A percentile compares a stretch with the other conserved stretches of the same genome.
These are phyloP conservation scores for Jaltomata sinuosa DNA, from an alignment of 257 asterid species.

Conservation along the genomic window DNA sequence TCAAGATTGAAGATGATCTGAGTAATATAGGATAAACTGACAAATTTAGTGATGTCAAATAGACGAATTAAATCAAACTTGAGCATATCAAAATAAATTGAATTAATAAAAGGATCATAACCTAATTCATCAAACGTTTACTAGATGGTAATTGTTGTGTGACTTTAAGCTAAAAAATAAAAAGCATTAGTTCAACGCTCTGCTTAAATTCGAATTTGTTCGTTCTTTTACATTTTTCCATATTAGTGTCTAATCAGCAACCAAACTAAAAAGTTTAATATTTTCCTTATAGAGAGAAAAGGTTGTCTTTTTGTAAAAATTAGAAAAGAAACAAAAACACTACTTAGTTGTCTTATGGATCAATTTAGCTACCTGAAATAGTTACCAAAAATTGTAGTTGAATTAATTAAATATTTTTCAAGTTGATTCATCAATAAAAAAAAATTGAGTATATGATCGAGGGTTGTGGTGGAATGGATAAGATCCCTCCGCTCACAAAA, in stretches of 20 bases:
- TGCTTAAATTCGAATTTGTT: background rate
- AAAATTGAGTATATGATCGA: background rate
- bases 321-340: background rate
- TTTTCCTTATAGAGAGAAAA: background rate
- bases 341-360: background rate
- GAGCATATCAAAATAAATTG: background rate
- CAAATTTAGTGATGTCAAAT: background rate
- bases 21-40: background rate
- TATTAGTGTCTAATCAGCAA: background rate
- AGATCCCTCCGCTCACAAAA: fast-evolving
- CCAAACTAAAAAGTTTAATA: background rate
- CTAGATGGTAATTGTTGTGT: background rate
- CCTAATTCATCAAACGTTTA: background rate
- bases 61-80: background rate
- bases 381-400: background rate
- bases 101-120: background rate
- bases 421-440: background rate
- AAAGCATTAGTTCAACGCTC: background rate
- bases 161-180: background rate
- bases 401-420: background rate
- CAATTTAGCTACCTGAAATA: background rate
- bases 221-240: background rate
- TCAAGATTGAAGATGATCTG: background rate
- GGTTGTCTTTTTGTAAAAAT: background rate
- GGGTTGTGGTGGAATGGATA: background rate